These are phyloP conservation scores for Haberlea rhodopensis DNA, from an alignment of 257 asterid species.

Conservation along the genomic window DNA sequence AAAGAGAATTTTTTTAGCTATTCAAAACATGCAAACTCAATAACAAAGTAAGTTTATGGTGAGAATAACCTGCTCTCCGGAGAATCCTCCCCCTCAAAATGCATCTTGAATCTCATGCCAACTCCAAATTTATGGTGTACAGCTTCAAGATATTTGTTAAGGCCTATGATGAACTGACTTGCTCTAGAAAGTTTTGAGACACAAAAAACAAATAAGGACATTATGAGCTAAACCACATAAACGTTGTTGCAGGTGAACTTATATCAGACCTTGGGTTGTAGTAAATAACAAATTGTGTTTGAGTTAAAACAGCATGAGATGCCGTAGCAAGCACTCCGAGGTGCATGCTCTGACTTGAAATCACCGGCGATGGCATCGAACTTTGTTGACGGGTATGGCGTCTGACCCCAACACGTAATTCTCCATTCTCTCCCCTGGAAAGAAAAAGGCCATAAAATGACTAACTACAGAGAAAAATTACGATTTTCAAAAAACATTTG, in stretches of 20 bases:
- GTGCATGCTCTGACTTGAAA: slow-evolving; percentile 88
- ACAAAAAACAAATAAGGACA: slow-evolving; percentile 7
- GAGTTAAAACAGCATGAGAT: slow-evolving; percentile 63
- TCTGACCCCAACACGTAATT: slow-evolving; percentile 70
- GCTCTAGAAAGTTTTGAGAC: slow-evolving; percentile 37
- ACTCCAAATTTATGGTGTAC: slow-evolving; percentile 53
- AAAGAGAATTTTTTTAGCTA: slow-evolving; percentile 18
- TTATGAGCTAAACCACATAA: not conserved
- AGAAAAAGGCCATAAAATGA: slow-evolving; percentile 4
- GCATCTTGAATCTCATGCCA: slow-evolving; percentile 81
- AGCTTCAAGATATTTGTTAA: slow-evolving; percentile 73
- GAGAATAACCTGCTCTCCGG: slow-evolving; percentile 66
- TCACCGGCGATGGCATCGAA: slow-evolving; percentile 74
- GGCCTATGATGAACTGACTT: slow-evolving; percentile 73
- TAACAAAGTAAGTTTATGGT: slow-evolving; percentile 9
- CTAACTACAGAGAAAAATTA: not conserved
- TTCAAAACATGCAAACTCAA: not conserved
- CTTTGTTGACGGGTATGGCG: slow-evolving; percentile 58
- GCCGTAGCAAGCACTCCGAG: slow-evolving; percentile 87
- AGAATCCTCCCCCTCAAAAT: slow-evolving; percentile 77
- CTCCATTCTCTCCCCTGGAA: slow-evolving; percentile 64
- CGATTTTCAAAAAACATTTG: not conserved
- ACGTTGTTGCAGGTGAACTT: slow-evolving; percentile 9
- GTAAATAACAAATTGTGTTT: slow-evolving; percentile 60
- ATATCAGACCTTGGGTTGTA: slow-evolving; percentile 73